Percentiles rank a stretch among this genome's conserved stretches.
phyloP scores from a whole-genome alignment of 192 early-diverging fungal species.

The Linderina pennispora region DNA sequence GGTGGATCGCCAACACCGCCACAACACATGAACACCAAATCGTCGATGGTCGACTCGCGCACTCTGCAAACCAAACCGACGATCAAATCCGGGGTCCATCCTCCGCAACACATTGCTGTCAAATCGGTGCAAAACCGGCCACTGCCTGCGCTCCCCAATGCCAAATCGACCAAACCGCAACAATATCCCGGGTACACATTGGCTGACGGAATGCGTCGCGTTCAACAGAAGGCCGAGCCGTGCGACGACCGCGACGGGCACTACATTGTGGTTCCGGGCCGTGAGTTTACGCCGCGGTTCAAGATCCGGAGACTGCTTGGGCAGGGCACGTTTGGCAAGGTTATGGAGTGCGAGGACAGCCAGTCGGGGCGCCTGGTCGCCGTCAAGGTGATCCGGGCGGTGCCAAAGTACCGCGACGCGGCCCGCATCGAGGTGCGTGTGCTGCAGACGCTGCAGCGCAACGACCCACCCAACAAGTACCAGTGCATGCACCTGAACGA shows the following conservation, averaged over 20 bases:
- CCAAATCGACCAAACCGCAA: not conserved
- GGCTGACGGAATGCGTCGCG: slow-evolving; percentile 4
- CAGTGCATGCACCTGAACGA: slow-evolving; percentile 85
- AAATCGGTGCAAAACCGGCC: slow-evolving; percentile 30
- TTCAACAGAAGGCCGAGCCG: slow-evolving; percentile 44
- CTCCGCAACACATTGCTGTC: too few relatives aligned
- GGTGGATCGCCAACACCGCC: slow-evolving; percentile 4
- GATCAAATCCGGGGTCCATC: not conserved
- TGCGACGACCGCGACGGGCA: slow-evolving; percentile 93
- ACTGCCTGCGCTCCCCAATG: slow-evolving; percentile 22
- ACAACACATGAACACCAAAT: slow-evolving; percentile 15
- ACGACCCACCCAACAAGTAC: slow-evolving; percentile 74
- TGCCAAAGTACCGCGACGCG: slow-evolving; percentile 94
- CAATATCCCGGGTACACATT: not conserved
- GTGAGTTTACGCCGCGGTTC: slow-evolving; percentile 76
- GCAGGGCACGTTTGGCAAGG: slow-evolving; percentile 98
- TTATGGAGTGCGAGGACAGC: slow-evolving; percentile 81
- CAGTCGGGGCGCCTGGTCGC: slow-evolving; percentile 56
- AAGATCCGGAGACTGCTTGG: slow-evolving; percentile 80
- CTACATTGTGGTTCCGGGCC: slow-evolving; percentile 70
- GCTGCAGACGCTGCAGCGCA: slow-evolving; percentile 66
- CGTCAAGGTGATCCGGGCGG: slow-evolving; percentile 90
- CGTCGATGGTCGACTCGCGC: too few relatives aligned
- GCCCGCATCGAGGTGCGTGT: slow-evolving; percentile 86
- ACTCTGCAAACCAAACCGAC: not conserved